Percentiles rank a stretch among this genome's conserved stretches.
phyloP scores from a whole-genome alignment of 257 asterid genomes.

The Nemophila menziesii region DNA sequence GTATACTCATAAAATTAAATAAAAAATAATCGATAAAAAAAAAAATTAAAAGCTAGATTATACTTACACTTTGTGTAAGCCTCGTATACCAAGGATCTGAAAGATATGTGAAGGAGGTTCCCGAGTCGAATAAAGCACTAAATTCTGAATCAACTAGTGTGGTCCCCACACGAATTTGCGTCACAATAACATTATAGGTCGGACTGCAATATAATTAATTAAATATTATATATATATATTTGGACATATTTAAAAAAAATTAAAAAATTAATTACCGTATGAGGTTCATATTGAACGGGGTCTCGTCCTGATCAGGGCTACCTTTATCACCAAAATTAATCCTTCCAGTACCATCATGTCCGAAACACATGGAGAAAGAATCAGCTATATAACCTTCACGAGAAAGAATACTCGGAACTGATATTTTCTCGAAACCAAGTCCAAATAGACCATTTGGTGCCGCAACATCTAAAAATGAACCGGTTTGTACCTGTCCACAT shows the following conservation, averaged over 20 bases:
- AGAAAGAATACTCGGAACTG: constrained; percentile 73
- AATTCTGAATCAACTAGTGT: constrained; percentile 36
- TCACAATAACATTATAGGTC: constrained; percentile 39
- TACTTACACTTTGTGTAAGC: constrained; percentile 52
- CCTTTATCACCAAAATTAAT: constrained; percentile 84
- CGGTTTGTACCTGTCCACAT: constrained; percentile 81
- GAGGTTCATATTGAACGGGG: constrained; percentile 46
- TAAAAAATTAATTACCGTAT: constrained; percentile 41
- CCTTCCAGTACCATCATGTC: constrained; percentile 61
- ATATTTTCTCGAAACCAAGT: constrained; percentile 67
- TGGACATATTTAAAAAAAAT: no score
- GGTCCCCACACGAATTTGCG: constrained; percentile 60
- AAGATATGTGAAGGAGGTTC: constrained; percentile 82
- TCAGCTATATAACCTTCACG: constrained; percentile 44
- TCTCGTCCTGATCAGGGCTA: constrained; percentile 65
- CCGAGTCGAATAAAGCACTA: constrained; percentile 70
- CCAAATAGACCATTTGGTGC: constrained; percentile 89
- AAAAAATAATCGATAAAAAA: constrained; percentile 8
- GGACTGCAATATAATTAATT: constrained; percentile 40
- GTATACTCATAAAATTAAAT: constrained; percentile 9
- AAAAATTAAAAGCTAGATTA: no score
- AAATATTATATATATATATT: no score
- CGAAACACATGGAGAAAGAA: constrained; percentile 90
- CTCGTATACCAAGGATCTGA: constrained; percentile 47
- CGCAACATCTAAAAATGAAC: constrained; percentile 61